Evolutionary conservation across 192 early-diverging fungal genomes (phyloP), one percentile per base, ranked within the genome.

Genomic region (Geranomyces variabilis): DNA sequence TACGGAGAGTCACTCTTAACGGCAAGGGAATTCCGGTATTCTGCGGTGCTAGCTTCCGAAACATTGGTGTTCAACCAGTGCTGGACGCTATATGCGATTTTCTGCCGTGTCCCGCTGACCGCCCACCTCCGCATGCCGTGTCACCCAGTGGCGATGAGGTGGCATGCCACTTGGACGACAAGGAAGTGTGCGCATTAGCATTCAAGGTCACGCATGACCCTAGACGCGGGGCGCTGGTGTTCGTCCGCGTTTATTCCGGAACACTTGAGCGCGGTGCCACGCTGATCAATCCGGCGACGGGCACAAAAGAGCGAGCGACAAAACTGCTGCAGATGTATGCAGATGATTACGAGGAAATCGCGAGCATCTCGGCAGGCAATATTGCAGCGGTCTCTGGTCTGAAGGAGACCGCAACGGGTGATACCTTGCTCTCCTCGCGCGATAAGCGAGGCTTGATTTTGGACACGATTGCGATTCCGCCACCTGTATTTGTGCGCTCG

Each of bases 321-420:
- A 93, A 93, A 68, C 66, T 98, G 31, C 72, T 96, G 31, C 92
- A 93, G 64, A 93, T 96, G 91, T 96, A 98, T 68, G 96, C 93
- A 13, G 92, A 94, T 76, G 87, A 91, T 48, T 84, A 86, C 19
- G 94, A 96, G 66, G 94, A 96, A 71, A 93, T 96, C 66, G 77
- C 85, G 0, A 45, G 63, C 3, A 87, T 94, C 48, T 69, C 79
- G 0, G 81, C 85, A 17, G 94, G 96, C 26, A 93, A 95, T 55
- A 96, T 96, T 69, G 93, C 91, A 36, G 94, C 91, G 0, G 75
- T 96, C 29, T 73, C 93, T 8, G 94, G 94, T 0, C 84, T 94
- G 9, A 92, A 93, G 75, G 84, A 89, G 26, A 93, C 93, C 12
- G 77, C 84, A 13, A 96, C 96, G 15, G 96, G 94, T 62, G 93